These are phyloP conservation scores for Phytophthora ramorum DNA, from an alignment of 352 stramenopile species.

Conservation along the genomic window DNA sequence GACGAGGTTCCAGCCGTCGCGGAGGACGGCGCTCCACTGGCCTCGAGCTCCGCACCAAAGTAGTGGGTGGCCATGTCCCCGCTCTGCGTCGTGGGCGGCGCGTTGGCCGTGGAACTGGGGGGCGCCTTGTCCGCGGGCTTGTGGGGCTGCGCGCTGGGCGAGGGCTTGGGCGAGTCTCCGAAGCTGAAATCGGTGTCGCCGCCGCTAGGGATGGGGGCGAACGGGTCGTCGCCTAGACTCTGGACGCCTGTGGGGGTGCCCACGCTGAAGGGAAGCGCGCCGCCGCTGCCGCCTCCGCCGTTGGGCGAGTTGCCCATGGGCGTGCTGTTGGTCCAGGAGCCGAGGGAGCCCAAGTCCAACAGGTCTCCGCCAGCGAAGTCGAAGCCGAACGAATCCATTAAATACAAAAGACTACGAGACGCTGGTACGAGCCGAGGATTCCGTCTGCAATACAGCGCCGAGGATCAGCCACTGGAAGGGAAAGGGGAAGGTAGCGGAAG, in stretches of 20 bases:
- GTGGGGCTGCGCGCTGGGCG: constrained; percentile 26
- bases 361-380: constrained; percentile 80
- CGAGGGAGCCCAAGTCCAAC: constrained; percentile 77
- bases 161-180: constrained; percentile 76
- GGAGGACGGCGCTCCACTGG: constrained; percentile 5
- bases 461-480: neutral
- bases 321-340: constrained; percentile 72
- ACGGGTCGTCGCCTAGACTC: constrained; percentile 82
- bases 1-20: constrained; percentile 9
- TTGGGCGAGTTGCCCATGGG: constrained; percentile 79
- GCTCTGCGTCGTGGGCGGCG: constrained; percentile 14
- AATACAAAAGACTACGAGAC: constrained; percentile 48
- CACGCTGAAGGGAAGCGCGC: constrained; percentile 79
- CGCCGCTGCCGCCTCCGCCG: constrained; percentile 24
- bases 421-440: constrained; percentile 16
- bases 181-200: constrained; percentile 82
- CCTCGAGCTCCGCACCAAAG: constrained; percentile 73
- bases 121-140: constrained; percentile 17
- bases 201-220: constrained; percentile 50
- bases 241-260: constrained; percentile 85
- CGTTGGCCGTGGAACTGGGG: constrained; percentile 3
- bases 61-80: constrained; percentile 64
- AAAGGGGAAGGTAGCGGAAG: neutral
- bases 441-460: constrained; percentile 1
- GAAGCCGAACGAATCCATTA: constrained; percentile 89